phyloP scores from a whole-genome alignment of 305 asterid genomes.

The Rubia balearica region DNA sequence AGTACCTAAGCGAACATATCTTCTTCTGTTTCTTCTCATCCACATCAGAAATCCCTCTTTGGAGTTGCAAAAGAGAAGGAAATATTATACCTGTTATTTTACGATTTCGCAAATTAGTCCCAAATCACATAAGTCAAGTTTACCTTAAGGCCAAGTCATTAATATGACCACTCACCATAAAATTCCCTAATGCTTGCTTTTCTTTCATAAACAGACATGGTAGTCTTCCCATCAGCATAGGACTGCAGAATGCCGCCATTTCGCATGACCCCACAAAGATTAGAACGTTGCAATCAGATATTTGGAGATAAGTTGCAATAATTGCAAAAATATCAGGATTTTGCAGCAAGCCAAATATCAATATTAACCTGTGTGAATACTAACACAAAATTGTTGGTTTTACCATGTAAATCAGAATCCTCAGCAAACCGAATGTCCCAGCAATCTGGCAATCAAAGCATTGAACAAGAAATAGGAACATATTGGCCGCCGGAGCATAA shows the following conservation, averaged over 20 bases:
- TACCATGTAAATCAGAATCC: slow-evolving; percentile 20
- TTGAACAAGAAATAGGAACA: slow-evolving; percentile 27
- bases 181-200: slow-evolving; percentile 30
- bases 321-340: background rate
- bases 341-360: background rate
- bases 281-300: background rate
- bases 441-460: slow-evolving; percentile 31
- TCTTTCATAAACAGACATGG: slow-evolving; percentile 24
- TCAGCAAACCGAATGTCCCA: slow-evolving; percentile 24
- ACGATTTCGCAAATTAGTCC: background rate
- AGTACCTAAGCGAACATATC: slow-evolving; percentile 23
- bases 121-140: background rate
- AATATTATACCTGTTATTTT: slow-evolving; percentile 24
- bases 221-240: slow-evolving; percentile 25
- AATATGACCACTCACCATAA: slow-evolving; percentile 21
- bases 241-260: slow-evolving; percentile 20
- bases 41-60: slow-evolving; percentile 30
- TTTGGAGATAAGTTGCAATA: background rate
- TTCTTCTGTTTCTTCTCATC: slow-evolving; percentile 32
- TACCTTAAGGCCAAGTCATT: background rate
- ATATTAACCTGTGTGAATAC: background rate
- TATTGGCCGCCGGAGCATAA: slow-evolving; percentile 23
- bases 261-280: slow-evolving; percentile 10
- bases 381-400: background rate
- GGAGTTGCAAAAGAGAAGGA: slow-evolving; percentile 34